Evolutionary conservation across 768 basidiomycete genomes (phyloP).

Genomic region (Psilocybe cyanescens): DNA sequence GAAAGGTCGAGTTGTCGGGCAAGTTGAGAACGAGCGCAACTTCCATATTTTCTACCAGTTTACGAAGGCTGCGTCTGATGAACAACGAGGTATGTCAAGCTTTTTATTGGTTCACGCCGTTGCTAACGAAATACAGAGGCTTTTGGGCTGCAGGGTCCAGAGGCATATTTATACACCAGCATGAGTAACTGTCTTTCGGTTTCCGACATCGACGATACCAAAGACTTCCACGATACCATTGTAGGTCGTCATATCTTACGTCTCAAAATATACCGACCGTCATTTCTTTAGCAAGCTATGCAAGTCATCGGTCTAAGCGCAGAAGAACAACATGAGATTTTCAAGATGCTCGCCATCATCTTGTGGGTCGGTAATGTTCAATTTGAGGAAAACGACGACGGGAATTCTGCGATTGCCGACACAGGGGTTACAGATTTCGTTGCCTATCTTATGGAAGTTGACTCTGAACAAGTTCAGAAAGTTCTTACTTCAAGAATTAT

Average conservation of each 20-base stretch:
- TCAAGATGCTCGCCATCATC: constrained; percentile 88
- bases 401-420: constrained; percentile 82
- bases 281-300: constrained; percentile 80
- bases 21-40: constrained; percentile 94
- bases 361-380: constrained; percentile 98
- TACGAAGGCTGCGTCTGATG: constrained; percentile 90
- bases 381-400: constrained; percentile 87
- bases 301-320: constrained; percentile 83
- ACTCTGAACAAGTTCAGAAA: constrained; percentile 80
- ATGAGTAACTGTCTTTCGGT: constrained; percentile 92
- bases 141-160: constrained; percentile 95
- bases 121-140: constrained; percentile 58
- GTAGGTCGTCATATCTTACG: constrained; percentile 46
- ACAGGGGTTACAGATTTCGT: constrained; percentile 93
- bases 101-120: constrained; percentile 5
- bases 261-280: constrained; percentile 6
- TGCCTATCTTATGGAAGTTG: constrained; percentile 91
- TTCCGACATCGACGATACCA: constrained; percentile 84
- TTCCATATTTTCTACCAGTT: constrained; percentile 99
- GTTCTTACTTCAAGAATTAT: constrained; percentile 83
- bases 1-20: constrained; percentile 95
- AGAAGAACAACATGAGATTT: constrained; percentile 90
- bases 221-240: constrained; percentile 88
- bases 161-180: constrained; percentile 93
- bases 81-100: constrained; percentile 76